Percentiles rank a stretch among this genome's conserved stretches.
Evolutionary conservation across 495 filamentous ascomycete species (phyloP).

Genomic region (Delitschia confertaspora): DNA sequence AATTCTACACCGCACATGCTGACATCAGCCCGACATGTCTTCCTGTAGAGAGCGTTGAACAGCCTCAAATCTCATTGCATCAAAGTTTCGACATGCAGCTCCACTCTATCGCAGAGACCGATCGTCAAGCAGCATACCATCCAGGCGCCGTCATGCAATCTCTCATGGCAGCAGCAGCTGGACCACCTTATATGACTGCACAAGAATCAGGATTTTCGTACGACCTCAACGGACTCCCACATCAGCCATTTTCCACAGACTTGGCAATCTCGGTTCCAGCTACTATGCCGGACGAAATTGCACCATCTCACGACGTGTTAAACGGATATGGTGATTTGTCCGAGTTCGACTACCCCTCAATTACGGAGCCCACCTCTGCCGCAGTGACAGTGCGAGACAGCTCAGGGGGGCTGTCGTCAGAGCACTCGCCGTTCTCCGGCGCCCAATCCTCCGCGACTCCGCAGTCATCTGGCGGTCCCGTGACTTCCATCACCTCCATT

Average conservation of each 20-base stretch:
- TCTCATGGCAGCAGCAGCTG: constrained; percentile 18
- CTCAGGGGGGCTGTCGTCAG: constrained; percentile 19
- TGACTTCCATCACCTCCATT: constrained; percentile 20
- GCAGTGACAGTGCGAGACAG: constrained; percentile 17
- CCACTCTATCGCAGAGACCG: constrained; percentile 24
- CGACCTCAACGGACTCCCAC: constrained; percentile 14
- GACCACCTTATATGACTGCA: constrained; percentile 15
- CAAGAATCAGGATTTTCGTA: constrained; percentile 16
- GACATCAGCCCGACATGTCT: constrained; percentile 26
- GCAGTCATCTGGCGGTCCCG: constrained; percentile 18
- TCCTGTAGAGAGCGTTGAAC: constrained; percentile 24
- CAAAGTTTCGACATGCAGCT: constrained; percentile 26
- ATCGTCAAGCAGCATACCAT: constrained; percentile 16
- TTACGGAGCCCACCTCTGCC: constrained; percentile 9
- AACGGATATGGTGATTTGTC: constrained; percentile 6
- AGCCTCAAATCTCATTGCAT: constrained; percentile 21
- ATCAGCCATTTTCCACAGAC: constrained; percentile 9
- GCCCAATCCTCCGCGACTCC: constrained; percentile 17
- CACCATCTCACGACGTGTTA: constrained; percentile 8
- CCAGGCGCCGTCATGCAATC: constrained; percentile 22
- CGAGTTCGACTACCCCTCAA: constrained; percentile 13
- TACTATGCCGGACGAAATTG: constrained; percentile 8
- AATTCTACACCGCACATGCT: constrained; percentile 18
- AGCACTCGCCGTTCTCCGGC: constrained; percentile 27
- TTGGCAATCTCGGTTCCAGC: constrained; percentile 9